phyloP scores from a whole-genome alignment of 2,329 filamentous ascomycete genomes.

The Apiospora pterosperma region DNA sequence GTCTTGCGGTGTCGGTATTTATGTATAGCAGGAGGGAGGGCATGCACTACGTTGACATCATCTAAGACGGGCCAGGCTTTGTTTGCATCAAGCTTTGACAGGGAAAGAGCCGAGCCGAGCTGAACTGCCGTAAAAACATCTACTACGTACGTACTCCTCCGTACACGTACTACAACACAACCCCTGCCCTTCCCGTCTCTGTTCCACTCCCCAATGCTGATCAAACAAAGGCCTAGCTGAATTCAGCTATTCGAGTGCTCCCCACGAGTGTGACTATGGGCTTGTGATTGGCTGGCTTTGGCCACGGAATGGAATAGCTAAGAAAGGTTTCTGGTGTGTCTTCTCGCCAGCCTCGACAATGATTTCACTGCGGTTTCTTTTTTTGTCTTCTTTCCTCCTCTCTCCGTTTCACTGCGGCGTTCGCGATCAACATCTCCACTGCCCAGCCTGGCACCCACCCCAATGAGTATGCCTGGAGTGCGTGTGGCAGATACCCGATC shows the following conservation, averaged over 20 bases:
- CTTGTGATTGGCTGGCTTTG: background rate
- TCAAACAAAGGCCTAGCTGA: background rate
- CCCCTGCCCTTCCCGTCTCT: background rate
- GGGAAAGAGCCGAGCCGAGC: background rate
- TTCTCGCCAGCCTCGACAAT: background rate
- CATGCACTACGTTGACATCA: background rate
- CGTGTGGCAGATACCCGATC: slow-evolving; percentile 19
- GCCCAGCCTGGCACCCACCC: background rate
- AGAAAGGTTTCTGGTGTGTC: too few species aligned
- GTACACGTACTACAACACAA: background rate
- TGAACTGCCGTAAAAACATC: too few species aligned
- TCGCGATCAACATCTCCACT: background rate
- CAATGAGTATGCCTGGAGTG: slow-evolving; percentile 9
- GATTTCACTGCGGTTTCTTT: background rate
- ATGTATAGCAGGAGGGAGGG: background rate
- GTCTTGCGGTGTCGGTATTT: background rate
- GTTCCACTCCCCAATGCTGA: background rate
- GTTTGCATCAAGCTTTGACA: background rate
- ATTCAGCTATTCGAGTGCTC: background rate
- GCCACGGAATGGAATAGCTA: too few species aligned
- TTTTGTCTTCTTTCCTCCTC: background rate
- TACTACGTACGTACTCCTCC: too few species aligned
- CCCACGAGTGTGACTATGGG: background rate
- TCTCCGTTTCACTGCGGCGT: background rate
- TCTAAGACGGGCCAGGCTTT: background rate